phyloP scores from a whole-genome alignment of 306 rosid genomes.

The Lathyrus oleraceus region DNA sequence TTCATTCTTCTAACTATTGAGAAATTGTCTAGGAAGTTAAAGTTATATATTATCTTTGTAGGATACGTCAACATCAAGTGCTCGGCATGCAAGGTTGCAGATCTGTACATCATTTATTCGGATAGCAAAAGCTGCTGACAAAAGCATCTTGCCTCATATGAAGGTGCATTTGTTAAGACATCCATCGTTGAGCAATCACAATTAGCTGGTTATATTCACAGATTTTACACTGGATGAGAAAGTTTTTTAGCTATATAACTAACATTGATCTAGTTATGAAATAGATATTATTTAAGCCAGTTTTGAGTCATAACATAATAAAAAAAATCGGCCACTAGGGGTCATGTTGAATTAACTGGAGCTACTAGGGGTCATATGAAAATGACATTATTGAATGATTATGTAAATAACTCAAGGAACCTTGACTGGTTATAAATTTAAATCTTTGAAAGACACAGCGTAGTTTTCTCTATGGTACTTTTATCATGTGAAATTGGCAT shows the following conservation, averaged over 20 bases:
- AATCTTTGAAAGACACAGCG: not conserved
- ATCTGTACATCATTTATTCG: constrained; percentile 94
- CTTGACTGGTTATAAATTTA: not conserved
- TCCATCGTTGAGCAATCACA: constrained; percentile 8
- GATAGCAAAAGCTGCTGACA: constrained; percentile 90
- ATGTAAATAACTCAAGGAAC: constrained; percentile 1
- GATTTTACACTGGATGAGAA: constrained; percentile 5
- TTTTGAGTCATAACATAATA: not conserved
- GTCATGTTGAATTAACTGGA: not conserved
- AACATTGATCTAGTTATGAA: constrained; percentile 22
- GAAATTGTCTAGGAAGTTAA: constrained; percentile 32
- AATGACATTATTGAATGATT: not conserved
- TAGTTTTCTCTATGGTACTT: not conserved
- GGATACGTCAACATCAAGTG: constrained; percentile 74
- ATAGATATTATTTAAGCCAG: constrained; percentile 2
- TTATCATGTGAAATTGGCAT: not conserved
- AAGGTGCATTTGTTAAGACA: constrained; percentile 57
- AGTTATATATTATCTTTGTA: constrained; percentile 43
- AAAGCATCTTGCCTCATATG: constrained; percentile 95
- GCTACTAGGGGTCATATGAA: not conserved
- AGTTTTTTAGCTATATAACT: not conserved
- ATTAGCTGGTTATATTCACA: constrained; percentile 12
- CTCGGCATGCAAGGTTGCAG: constrained; percentile 91
- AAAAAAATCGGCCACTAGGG: not conserved
- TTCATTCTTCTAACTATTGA: constrained; percentile 26